These are phyloP conservation scores for Lolium rigidum DNA, from an alignment of 176 grass and related monocot genomes.

Conservation along the genomic window DNA sequence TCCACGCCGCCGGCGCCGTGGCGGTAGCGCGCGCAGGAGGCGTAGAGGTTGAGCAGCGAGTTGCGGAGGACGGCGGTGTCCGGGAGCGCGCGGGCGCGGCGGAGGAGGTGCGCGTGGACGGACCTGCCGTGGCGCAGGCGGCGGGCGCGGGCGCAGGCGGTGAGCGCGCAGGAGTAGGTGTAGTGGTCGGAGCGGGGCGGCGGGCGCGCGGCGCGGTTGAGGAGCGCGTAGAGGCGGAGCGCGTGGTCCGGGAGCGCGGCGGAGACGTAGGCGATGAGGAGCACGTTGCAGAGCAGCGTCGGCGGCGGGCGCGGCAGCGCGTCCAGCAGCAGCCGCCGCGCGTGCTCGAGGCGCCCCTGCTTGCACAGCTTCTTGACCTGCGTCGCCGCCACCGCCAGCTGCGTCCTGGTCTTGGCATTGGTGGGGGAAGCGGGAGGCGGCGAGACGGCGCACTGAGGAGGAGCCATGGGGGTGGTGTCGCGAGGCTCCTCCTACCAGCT, in stretches of 20 bases:
- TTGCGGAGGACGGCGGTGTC: slow-evolving; percentile 72
- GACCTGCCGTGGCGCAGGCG: slow-evolving; percentile 72
- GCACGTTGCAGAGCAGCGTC: slow-evolving; percentile 74
- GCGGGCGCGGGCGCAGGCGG: slow-evolving; percentile 71
- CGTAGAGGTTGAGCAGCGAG: slow-evolving; percentile 94
- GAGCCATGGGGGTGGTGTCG: slow-evolving; percentile 42
- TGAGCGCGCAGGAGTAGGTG: slow-evolving; percentile 91
- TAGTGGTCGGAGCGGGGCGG: slow-evolving; percentile 70
- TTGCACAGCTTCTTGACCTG: slow-evolving; percentile 80
- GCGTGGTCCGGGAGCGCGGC: slow-evolving; percentile 72
- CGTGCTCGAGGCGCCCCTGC: slow-evolving; percentile 72
- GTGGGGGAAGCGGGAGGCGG: background rate
- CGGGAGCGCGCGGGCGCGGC: slow-evolving; percentile 50
- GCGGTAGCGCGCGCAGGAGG: slow-evolving; percentile 35
- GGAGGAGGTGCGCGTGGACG: slow-evolving; percentile 76
- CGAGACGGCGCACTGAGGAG: slow-evolving; percentile 40
- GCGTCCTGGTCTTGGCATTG: background rate
- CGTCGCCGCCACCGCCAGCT: slow-evolving; percentile 43
- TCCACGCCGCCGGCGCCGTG: slow-evolving; percentile 34
- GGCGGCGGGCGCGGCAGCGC: slow-evolving; percentile 59
- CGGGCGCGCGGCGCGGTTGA: slow-evolving; percentile 51
- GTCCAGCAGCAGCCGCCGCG: slow-evolving; percentile 66
- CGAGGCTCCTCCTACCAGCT: slow-evolving; percentile 8
- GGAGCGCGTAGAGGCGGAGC: slow-evolving; percentile 80
- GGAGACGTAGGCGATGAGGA: slow-evolving; percentile 86